These are phyloP conservation scores for Coniella lustricola DNA, from an alignment of 2,329 filamentous ascomycete species.

Conservation along the genomic window DNA sequence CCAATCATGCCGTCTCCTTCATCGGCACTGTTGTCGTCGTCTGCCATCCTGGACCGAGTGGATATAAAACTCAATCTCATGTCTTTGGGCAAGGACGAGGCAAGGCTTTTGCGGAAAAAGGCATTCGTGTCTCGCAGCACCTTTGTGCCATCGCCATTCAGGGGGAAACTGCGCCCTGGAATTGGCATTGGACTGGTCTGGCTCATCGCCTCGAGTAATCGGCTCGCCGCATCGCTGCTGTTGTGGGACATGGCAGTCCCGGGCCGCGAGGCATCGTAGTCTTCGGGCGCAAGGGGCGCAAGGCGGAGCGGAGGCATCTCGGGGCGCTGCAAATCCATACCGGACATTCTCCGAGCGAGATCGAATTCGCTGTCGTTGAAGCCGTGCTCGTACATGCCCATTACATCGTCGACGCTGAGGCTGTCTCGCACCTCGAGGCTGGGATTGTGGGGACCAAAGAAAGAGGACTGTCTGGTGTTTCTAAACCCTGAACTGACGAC, in stretches of 20 bases:
- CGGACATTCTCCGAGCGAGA: slow-evolving; percentile 25
- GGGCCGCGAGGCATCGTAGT: slow-evolving; percentile 25
- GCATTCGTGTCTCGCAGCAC: slow-evolving; percentile 31
- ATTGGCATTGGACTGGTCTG: slow-evolving; percentile 26
- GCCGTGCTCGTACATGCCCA: slow-evolving; percentile 62
- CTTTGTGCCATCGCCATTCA: slow-evolving; percentile 27
- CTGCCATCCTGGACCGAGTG: slow-evolving; percentile 15
- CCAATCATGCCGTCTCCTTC: neutral
- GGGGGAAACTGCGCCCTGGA: slow-evolving; percentile 17
- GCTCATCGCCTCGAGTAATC: slow-evolving; percentile 34
- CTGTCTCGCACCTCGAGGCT: slow-evolving; percentile 33
- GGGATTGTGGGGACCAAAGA: slow-evolving; percentile 14
- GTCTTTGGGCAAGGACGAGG: slow-evolving; percentile 28
- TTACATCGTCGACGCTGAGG: slow-evolving; percentile 59
- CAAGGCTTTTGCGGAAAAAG: slow-evolving; percentile 29
- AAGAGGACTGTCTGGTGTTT: slow-evolving; percentile 14
- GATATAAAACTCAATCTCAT: slow-evolving; percentile 26
- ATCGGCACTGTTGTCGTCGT: slow-evolving; percentile 21
- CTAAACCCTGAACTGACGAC: slow-evolving; percentile 37
- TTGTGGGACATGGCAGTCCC: slow-evolving; percentile 33
- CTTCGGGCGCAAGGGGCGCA: slow-evolving; percentile 8
- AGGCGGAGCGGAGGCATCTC: slow-evolving; percentile 7
- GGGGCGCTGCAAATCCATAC: slow-evolving; percentile 10
- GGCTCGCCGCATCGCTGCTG: slow-evolving; percentile 29
- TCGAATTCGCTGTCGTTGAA: slow-evolving; percentile 47